Conservation (phyloP, 2,329 filamentous ascomycete genomes). For the Amylocarpus encephaloides region DNA sequence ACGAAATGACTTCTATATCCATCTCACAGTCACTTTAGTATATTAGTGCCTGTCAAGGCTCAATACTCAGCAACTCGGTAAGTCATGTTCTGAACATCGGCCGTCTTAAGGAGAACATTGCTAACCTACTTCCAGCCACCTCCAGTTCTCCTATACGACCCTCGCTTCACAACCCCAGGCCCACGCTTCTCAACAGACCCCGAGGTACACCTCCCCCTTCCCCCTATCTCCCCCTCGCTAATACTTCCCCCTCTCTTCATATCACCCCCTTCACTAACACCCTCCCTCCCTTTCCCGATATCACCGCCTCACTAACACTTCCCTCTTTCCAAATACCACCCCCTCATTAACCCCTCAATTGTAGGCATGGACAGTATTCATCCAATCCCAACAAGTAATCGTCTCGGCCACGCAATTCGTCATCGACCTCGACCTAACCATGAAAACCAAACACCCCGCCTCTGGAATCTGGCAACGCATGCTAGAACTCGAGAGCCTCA, state of each 20-base stretch:
- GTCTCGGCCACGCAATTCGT: conserved; percentile 42
- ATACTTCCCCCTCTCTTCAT: too few species aligned
- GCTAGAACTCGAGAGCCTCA: conserved; percentile 21
- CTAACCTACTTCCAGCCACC: conserved; percentile 33
- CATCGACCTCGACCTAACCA: conserved; percentile 40
- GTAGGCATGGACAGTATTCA: conserved; percentile 36
- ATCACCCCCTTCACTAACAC: too few species aligned
- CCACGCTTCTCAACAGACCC: conserved; percentile 38
- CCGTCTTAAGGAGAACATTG: background rate
- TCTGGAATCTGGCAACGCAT: conserved; percentile 33
- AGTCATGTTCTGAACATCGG: background rate
- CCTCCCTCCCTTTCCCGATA: too few species aligned
- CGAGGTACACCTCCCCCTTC: conserved; percentile 30
- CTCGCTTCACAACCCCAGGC: conserved; percentile 40
- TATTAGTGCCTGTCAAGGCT: conserved; percentile 42
- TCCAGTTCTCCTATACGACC: conserved; percentile 38
- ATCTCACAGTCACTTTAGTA: conserved; percentile 32
- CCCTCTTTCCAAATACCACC: background rate
- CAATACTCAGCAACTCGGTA: conserved; percentile 8
- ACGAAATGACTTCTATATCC: background rate
- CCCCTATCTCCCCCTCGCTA: too few species aligned
- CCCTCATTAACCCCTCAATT: background rate
- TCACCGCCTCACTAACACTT: background rate
- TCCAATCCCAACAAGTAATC: conserved; percentile 43
- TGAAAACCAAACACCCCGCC: conserved; percentile 36